phyloP scores from a whole-genome alignment of 2,329 filamentous ascomycete genomes.

The Trichophyton verrucosum region DNA sequence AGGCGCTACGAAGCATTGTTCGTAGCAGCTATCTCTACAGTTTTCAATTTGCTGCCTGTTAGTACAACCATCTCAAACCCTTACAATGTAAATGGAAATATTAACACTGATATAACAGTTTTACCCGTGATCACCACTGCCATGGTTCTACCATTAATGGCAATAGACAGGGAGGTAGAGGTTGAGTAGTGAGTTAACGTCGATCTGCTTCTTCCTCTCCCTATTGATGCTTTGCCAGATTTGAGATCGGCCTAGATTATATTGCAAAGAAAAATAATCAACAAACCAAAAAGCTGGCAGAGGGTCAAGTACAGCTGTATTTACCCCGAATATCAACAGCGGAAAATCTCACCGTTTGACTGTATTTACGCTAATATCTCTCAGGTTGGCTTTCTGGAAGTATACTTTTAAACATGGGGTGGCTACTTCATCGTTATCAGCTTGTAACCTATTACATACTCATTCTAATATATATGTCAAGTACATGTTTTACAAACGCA shows the following conservation, averaged over 20 bases:
- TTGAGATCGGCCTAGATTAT: neutral
- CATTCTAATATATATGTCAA: no score
- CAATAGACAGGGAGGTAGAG: neutral
- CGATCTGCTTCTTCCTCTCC: neutral
- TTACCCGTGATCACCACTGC: neutral
- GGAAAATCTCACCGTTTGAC: neutral
- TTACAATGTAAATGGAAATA: neutral
- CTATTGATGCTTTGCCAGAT: neutral
- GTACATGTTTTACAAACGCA: no score
- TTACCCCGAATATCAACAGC: no score
- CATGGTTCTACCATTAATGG: neutral
- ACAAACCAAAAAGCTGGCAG: neutral
- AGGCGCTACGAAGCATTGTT: neutral
- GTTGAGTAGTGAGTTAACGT: neutral
- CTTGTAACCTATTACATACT: neutral
- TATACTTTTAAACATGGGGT: neutral
- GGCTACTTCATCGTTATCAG: neutral
- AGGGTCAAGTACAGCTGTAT: no score
- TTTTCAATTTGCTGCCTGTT: neutral
- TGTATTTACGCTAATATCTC: neutral
- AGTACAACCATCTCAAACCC: neutral
- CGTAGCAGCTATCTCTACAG: neutral
- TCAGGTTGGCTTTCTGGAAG: neutral
- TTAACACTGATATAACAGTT: neutral
- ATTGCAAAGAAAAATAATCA: neutral